Evolutionary conservation across 116 monocot species (phyloP).

Genomic region (Cymodocea nodosa): DNA sequence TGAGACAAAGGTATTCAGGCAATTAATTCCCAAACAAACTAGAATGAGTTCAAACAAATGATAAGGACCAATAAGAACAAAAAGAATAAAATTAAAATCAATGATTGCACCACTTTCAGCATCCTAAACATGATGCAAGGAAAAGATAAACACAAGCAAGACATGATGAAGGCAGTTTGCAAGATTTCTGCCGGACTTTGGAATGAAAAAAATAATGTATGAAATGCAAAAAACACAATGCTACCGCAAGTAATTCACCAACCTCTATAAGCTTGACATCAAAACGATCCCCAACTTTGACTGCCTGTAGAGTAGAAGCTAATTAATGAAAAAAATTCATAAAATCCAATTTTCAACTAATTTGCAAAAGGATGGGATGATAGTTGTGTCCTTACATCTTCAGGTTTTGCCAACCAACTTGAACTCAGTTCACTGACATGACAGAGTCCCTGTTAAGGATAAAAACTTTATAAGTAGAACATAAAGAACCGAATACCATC

Average conservation of each 20-base stretch:
- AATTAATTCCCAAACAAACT: too few species aligned
- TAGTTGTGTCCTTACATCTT: conserved; percentile 51
- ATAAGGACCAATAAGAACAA: too few species aligned
- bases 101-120: too few species aligned
- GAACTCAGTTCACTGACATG: conserved; percentile 97
- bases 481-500: background rate
- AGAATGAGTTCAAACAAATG: too few species aligned
- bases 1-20: too few species aligned
- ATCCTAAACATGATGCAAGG: background rate
- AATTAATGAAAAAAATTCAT: conserved; percentile 4
- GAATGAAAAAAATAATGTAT: background rate
- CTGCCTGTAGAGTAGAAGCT: conserved; percentile 33
- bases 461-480: background rate
- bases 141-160: too few species aligned
- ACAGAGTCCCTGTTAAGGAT: conserved; percentile 64
- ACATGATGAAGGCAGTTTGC: too few species aligned
- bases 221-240: background rate
- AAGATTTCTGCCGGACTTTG: too few species aligned
- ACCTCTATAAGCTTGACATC: conserved; percentile 98
- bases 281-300: conserved; percentile 75
- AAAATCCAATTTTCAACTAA: background rate
- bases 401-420: conserved; percentile 77
- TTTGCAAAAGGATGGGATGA: too few species aligned
- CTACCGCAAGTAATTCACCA: background rate
- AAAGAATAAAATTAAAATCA: too few species aligned